Evolutionary conservation across 495 filamentous ascomycete species (phyloP).

Genomic region (Penicillium alfredii): DNA sequence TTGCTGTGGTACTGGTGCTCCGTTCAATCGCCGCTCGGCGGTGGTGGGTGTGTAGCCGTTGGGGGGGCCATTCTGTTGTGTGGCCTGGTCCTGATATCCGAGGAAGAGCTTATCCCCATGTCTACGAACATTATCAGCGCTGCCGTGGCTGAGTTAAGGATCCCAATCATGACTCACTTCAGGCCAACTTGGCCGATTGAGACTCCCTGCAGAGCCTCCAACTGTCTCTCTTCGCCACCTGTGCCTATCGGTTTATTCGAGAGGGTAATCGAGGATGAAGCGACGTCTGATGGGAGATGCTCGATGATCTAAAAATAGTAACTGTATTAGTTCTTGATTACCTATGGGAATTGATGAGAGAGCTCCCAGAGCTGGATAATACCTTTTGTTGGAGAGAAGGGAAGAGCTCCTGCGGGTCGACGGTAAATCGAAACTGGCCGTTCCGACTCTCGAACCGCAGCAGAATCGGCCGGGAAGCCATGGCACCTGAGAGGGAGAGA

Average conservation of each 20-base stretch:
- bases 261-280: constrained; percentile 68
- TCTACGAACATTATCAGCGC: too few species aligned
- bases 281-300: constrained; percentile 60
- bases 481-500: constrained; percentile 9
- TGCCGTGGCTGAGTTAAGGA: too few species aligned
- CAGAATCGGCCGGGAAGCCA: constrained; percentile 43
- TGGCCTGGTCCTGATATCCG: constrained; percentile 57
- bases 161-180: constrained; percentile 42
- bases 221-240: constrained; percentile 63
- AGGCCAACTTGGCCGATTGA: constrained; percentile 66
- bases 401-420: constrained; percentile 43
- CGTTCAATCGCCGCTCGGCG: constrained; percentile 59
- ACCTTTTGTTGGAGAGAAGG: constrained; percentile 42
- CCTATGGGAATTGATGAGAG: too few species aligned
- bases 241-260: constrained; percentile 73
- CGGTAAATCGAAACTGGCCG: constrained; percentile 49
- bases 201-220: constrained; percentile 61
- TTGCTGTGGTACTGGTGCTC: constrained; percentile 63
- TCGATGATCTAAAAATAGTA: constrained; percentile 48
- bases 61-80: constrained; percentile 45
- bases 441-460: constrained; percentile 52
- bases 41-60: constrained; percentile 35
- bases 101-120: constrained; percentile 90
- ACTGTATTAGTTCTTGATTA: constrained; percentile 4
- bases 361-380: too few species aligned